Percentiles rank a stretch among this genome's conserved stretches.
Conservation (phyloP, 257 asterid genomes). For the Penstemon davidsonii region DNA sequence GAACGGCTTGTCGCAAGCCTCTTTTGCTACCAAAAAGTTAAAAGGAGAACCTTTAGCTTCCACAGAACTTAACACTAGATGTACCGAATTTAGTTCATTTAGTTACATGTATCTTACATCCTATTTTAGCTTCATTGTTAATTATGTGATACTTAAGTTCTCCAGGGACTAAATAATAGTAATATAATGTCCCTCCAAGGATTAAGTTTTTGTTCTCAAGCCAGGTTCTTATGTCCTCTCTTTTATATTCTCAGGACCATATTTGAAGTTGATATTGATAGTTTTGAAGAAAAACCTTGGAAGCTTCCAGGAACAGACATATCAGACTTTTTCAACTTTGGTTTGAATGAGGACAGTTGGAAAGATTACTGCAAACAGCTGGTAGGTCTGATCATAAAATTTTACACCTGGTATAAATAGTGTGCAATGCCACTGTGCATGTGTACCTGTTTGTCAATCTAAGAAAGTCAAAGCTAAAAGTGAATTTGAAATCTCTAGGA, state of each 20-base stretch:
- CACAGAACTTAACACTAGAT: background rate
- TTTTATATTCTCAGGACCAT: slow-evolving; percentile 67
- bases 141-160: background rate
- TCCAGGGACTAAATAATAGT: background rate
- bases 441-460: slow-evolving; percentile 6
- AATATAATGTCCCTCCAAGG: background rate
- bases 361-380: slow-evolving; percentile 93
- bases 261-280: slow-evolving; percentile 96
- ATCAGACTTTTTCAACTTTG: slow-evolving; percentile 92
- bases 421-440: slow-evolving; percentile 16
- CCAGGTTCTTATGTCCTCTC: background rate
- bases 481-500: slow-evolving; percentile 57
- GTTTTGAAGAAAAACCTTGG: slow-evolving; percentile 98
- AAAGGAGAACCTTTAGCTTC: slow-evolving; percentile 4
- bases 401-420: slow-evolving; percentile 1
- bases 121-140: background rate
- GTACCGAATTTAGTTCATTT: background rate
- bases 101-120: background rate
- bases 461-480: slow-evolving; percentile 31
- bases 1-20: background rate
- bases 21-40: background rate
- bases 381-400: slow-evolving; percentile 45
- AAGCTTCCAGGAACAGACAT: slow-evolving; percentile 71
- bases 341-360: slow-evolving; percentile 92
- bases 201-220: background rate